Evolutionary conservation across 306 rosid species (phyloP).

Genomic region (Fragaria ananassa): DNA sequence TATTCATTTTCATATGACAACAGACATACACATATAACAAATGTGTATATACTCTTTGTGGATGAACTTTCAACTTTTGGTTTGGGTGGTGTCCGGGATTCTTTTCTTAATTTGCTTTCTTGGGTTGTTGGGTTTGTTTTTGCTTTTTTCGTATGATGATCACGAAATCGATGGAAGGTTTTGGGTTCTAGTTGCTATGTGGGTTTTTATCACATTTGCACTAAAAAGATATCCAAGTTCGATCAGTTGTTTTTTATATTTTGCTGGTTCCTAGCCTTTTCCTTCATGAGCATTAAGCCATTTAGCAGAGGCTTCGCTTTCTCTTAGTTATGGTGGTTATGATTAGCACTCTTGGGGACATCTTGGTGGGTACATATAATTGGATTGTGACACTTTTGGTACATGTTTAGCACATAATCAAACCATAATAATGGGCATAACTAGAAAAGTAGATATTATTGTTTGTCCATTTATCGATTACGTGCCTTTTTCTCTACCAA

Average conservation of each 20-base stretch:
- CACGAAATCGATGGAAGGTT: conserved; percentile 17
- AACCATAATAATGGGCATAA: neutral
- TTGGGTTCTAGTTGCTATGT: conserved; percentile 21
- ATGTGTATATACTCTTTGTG: neutral
- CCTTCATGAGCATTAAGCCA: conserved; percentile 15
- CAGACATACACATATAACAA: neutral
- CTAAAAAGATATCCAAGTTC: neutral
- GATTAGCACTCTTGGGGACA: conserved; percentile 20
- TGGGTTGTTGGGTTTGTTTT: neutral
- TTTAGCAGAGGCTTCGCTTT: conserved; percentile 14
- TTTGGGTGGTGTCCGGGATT: conserved; percentile 22
- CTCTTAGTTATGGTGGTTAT: conserved; percentile 27
- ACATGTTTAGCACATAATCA: neutral
- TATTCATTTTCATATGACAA: neutral
- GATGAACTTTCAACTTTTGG: conserved; percentile 12
- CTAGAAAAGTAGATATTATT: neutral
- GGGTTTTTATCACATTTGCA: neutral
- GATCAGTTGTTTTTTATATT: neutral
- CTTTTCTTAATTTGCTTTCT: conserved; percentile 2
- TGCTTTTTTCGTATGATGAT: conserved; percentile 3
- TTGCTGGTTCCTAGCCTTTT: conserved; percentile 6
- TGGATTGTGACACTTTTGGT: conserved; percentile 32
- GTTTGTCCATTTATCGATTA: conserved; percentile 1
- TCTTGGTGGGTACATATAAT: conserved; percentile 15
- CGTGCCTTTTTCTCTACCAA: neutral